Conservation (phyloP, 1,284 basidiomycete genomes). For the Phellopilus nigrolimitatus region DNA sequence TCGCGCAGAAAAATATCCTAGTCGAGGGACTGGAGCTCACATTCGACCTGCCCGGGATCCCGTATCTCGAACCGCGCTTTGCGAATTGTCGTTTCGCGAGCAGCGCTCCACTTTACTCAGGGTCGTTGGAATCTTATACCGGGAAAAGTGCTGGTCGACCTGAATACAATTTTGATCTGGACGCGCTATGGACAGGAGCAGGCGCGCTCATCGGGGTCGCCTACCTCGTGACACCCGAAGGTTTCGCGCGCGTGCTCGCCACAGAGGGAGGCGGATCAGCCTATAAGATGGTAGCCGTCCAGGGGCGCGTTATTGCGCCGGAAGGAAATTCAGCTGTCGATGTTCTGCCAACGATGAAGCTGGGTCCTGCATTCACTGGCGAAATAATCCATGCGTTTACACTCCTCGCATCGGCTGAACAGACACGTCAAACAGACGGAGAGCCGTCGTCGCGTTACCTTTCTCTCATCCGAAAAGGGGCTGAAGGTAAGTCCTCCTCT, state of each 20-base stretch:
- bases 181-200: slow-evolving; percentile 10
- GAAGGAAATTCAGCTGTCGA: neutral
- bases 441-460: slow-evolving; percentile 20
- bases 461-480: slow-evolving; percentile 16
- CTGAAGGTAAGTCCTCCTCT: slow-evolving; percentile 13
- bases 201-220: slow-evolving; percentile 20
- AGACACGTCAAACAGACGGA: slow-evolving; percentile 3
- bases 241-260: slow-evolving; percentile 16
- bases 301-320: slow-evolving; percentile 8
- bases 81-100: slow-evolving; percentile 18
- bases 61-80: slow-evolving; percentile 21
- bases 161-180: neutral
- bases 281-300: slow-evolving; percentile 17
- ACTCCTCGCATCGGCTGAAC: slow-evolving; percentile 11
- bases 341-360: neutral
- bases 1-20: slow-evolving; percentile 10
- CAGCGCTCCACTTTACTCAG: neutral
- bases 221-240: slow-evolving; percentile 19
- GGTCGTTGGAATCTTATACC: neutral
- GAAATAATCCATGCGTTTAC: slow-evolving; percentile 18
- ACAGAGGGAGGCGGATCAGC: slow-evolving; percentile 19
- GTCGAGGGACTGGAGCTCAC: slow-evolving; percentile 18
- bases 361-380: neutral
- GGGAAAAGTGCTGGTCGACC: neutral
- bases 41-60: slow-evolving; percentile 20